Percentiles rank a stretch among this genome's conserved stretches.
These are phyloP conservation scores for Limonium bicolor DNA, from an alignment of 148 eudicot species.

Conservation along the genomic window DNA sequence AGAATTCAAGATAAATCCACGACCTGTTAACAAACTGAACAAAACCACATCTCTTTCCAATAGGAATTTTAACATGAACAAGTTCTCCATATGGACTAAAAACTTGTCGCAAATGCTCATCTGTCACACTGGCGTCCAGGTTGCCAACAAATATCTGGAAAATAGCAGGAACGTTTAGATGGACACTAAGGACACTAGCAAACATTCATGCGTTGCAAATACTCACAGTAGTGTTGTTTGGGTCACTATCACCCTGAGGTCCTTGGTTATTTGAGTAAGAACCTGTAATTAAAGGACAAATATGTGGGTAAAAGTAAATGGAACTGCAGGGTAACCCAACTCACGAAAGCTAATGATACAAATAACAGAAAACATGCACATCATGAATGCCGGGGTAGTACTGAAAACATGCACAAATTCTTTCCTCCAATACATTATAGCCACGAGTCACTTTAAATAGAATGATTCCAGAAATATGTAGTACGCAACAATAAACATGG, in stretches of 20 bases:
- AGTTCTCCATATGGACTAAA: constrained; percentile 67
- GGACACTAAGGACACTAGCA: neutral
- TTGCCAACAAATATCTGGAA: constrained; percentile 90
- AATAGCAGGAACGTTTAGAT: neutral
- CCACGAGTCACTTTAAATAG: neutral
- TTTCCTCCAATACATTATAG: neutral
- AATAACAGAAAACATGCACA: no score
- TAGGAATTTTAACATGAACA: constrained; percentile 86
- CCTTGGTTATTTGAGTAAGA: constrained; percentile 65
- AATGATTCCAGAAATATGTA: neutral
- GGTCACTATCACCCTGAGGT: constrained; percentile 77
- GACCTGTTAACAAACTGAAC: constrained; percentile 89
- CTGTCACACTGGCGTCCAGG: constrained; percentile 66
- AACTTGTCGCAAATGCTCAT: constrained; percentile 69
- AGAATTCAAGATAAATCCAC: neutral
- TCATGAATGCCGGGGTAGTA: no score
- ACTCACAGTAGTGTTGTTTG: constrained; percentile 90
- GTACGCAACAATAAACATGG: neutral
- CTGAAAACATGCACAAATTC: neutral
- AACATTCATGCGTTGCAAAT: constrained; percentile 9
- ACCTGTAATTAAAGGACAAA: constrained; percentile 32
- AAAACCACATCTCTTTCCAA: constrained; percentile 93
- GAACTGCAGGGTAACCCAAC: neutral
- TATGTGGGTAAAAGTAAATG: neutral
- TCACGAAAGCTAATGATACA: neutral